A percentile compares a stretch with the other conserved stretches of the same genome.
Conservation (phyloP, 768 basidiomycete species). For the Strobilomyces dryophilus region DNA sequence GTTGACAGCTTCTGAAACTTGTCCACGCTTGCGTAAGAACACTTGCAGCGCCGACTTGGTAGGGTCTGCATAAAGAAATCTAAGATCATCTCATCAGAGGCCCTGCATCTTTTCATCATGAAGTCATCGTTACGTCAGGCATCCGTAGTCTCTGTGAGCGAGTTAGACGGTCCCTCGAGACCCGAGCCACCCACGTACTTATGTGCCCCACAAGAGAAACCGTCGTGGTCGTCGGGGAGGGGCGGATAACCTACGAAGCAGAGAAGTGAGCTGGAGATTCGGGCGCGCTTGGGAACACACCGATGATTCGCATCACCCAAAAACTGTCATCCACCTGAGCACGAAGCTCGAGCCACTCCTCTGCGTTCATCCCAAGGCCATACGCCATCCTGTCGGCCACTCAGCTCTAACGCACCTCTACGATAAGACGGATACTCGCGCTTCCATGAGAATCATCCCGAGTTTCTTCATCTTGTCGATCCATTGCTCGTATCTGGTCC, state of each 20-base stretch:
- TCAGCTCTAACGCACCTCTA: neutral
- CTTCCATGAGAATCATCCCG: conserved; percentile 82
- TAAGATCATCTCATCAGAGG: conserved; percentile 29
- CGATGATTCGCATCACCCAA: conserved; percentile 86
- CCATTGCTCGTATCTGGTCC: conserved; percentile 67
- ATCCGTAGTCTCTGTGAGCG: conserved; percentile 76
- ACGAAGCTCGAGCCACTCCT: conserved; percentile 70
- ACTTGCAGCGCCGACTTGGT: conserved; percentile 82
- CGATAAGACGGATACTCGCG: conserved; percentile 43
- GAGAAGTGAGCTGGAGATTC: neutral
- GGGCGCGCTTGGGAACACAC: conserved; percentile 30
- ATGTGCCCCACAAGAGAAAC: conserved; percentile 88
- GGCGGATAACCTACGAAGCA: conserved; percentile 74
- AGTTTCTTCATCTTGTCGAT: conserved; percentile 80
- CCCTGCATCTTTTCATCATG: neutral
- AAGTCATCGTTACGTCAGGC: conserved; percentile 59
- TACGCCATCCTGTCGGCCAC: conserved; percentile 60
- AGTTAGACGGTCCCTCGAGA: conserved; percentile 3
- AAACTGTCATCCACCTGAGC: conserved; percentile 77
- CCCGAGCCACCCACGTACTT: conserved; percentile 46
- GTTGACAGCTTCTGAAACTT: conserved; percentile 24
- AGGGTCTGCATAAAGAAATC: conserved; percentile 83
- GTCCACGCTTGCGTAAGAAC: conserved; percentile 48
- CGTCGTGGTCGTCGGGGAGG: conserved; percentile 72
- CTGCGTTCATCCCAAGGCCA: conserved; percentile 67